Base-by-base conservation (phyloP, 768 basidiomycete species). In the Mycena floridula region DNA sequence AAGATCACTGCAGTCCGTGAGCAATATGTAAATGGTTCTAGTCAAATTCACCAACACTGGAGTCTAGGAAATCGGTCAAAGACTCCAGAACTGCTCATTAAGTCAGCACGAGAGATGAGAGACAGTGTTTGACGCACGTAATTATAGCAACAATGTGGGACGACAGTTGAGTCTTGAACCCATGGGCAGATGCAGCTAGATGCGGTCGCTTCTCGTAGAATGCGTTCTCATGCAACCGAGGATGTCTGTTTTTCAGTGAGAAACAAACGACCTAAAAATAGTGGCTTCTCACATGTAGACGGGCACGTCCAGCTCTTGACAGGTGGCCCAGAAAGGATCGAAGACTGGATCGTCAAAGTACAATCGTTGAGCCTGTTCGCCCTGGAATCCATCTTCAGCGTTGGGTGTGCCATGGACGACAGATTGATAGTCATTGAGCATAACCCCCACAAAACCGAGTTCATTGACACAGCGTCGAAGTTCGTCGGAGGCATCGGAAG, bases 91-190 rank as follows among this genome's bases (percentile, higher is more conserved):
- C 32, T 35, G 32, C 32, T 4, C n/a, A 18, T 18, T 35, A 18
- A 3, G 32, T 35, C 18, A 35, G 32, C 13, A 13, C 18, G 32
- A 15, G 18, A 35, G 7, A 7, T 13, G 32, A 13, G 3, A 4
- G 7, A 35, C 15, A 35, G 13, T 4, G 3, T 15, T 15, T 13
- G 32, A 35, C 32, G 4, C 18, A 7, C 15, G 52, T 54, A 16
- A 50, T 50, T 35, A 54, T 54, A 13, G 49, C 52, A 11, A 54
- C 47, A 36, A 54, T 54, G 18, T 54, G 52, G 25, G 50, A 44
- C 20, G 52, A 54, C 2, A 54, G 47, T 16, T 54, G 52, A 41
- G 46, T 54, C 9, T 49, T 50, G 18, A 54, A 54, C 1, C 52
- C 52, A 47, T 50, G 49, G 4, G 52, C 47, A 1, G 47, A 48